Base-by-base conservation (phyloP, 2,329 filamentous ascomycete genomes). In the Dothideomycetes sp. region DNA sequence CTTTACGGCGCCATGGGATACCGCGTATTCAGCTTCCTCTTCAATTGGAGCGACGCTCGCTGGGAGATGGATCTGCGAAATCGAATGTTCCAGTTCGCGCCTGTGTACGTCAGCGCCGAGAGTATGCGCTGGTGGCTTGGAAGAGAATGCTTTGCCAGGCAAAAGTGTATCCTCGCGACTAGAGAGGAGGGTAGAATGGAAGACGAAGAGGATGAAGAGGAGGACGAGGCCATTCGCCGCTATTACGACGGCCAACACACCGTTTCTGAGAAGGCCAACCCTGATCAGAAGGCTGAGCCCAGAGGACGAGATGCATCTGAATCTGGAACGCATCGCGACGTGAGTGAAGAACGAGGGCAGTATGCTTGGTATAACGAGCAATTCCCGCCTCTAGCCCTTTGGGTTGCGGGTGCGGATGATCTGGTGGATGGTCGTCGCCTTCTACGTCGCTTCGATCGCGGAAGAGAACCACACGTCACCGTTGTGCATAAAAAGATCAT, bases 81-180 rank as follows among this genome's bases (percentile, higher is more conserved):
- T 55, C 79, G 89, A 29, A 82, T 93, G 73, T 95, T 96, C 59
- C 85, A 91, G 53, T 95, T 94, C 50, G 79, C 86, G 0, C 89
- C 89, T 1, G 85, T 94, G 0, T 94, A 93, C 53, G 85, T 95
- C 36, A 86, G 80, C 51, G 76, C 85, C 1, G 87, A 95, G 63
- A 82, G 79, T 44, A 94, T 95, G 85, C 73, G 85, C 5, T 96
- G 89, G 89, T 95, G 89, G 89, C 71, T 95, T 1, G 89, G 88
- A 0, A 69, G 80, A 4, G 85, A 91, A 52, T 87, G 87, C 51
- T 95, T 94, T 54, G 81, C 77, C 18, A 78, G 72, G 51, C 85
- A 94, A 53, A 85, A 84, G 57, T 95, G 88, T 55, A 93, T 95
- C 37, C 67, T 95, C 5, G 74, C 84, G 1, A 94, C 87, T 1